Percentiles rank a stretch among this genome's conserved stretches.
phyloP scores from a whole-genome alignment of 768 basidiomycete species.

The Russula sp. region DNA sequence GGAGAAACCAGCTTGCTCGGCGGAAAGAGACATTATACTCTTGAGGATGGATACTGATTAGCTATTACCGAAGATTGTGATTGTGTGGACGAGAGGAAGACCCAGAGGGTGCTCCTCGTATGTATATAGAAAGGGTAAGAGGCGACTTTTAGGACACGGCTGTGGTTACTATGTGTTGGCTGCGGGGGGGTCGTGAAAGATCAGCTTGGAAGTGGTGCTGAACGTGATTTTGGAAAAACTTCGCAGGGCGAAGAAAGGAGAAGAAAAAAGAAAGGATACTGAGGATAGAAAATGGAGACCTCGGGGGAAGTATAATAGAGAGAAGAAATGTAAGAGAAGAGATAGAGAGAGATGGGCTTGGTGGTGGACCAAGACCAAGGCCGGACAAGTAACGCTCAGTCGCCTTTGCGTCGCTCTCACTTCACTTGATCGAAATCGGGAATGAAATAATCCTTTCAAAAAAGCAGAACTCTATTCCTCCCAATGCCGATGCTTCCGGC shows the following conservation, averaged over 20 bases:
- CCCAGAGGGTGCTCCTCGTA: slow-evolving; percentile 24
- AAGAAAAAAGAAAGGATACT: slow-evolving; percentile 6
- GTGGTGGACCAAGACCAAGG: slow-evolving; percentile 12
- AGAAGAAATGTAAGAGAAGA: slow-evolving; percentile 9
- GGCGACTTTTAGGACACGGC: slow-evolving; percentile 29
- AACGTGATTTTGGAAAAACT: slow-evolving; percentile 24
- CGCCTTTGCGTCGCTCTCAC: neutral
- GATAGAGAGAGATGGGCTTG: slow-evolving; percentile 9
- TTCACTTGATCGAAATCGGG: slow-evolving; percentile 6
- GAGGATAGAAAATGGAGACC: slow-evolving; percentile 5
- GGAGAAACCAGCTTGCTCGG: slow-evolving; percentile 78
- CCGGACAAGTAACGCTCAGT: neutral
- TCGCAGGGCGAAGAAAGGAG: slow-evolving; percentile 25
- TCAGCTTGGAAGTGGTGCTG: slow-evolving; percentile 8
- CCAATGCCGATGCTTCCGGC: slow-evolving; percentile 3
- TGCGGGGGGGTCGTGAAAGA: slow-evolving; percentile 37
- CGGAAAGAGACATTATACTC: slow-evolving; percentile 88
- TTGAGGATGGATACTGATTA: slow-evolving; percentile 64
- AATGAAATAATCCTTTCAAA: neutral
- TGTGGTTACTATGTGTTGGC: slow-evolving; percentile 37
- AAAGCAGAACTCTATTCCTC: neutral
- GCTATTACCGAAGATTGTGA: slow-evolving; percentile 55
- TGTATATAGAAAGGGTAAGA: slow-evolving; percentile 27
- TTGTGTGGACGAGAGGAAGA: slow-evolving; percentile 23
- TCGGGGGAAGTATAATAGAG: slow-evolving; percentile 16